Percentiles rank a stretch among this genome's conserved stretches.
These are phyloP conservation scores for Geranium incanum DNA, from an alignment of 441 rosid genomes.

Conservation along the genomic window DNA sequence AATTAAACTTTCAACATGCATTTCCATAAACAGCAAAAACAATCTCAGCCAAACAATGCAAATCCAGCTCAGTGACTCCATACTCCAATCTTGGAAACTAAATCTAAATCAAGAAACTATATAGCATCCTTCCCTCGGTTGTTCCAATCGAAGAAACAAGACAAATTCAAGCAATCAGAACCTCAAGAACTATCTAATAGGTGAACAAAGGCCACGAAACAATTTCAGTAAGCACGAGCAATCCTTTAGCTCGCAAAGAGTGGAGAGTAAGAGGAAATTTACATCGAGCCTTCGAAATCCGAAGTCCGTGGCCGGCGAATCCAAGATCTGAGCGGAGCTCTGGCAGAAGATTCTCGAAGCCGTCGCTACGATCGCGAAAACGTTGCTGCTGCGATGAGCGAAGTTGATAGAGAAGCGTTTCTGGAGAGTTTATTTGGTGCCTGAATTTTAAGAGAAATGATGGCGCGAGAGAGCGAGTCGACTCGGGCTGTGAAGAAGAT, in stretches of 20 bases:
- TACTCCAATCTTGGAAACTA: neutral
- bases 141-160: neutral
- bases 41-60: neutral
- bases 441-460: too few relatives aligned
- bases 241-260: neutral
- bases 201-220: neutral
- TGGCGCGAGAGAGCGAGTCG: too few relatives aligned
- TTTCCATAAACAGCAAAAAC: neutral
- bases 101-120: neutral
- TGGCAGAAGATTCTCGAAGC: neutral
- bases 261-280: neutral
- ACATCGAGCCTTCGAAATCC: neutral
- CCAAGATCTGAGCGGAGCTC: neutral
- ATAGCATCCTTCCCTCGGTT: neutral
- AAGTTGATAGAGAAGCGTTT: neutral
- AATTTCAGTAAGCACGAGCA: neutral
- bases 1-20: neutral
- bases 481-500: too few relatives aligned
- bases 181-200: neutral
- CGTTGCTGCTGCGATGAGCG: neutral
- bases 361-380: neutral
- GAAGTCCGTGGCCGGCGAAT: neutral
- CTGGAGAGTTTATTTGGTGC: too few relatives aligned
- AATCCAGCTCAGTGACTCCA: neutral
- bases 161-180: neutral